Evolutionary conservation across 2,329 filamentous ascomycete genomes (phyloP).

Genomic region (Pyricularia sp.): DNA sequence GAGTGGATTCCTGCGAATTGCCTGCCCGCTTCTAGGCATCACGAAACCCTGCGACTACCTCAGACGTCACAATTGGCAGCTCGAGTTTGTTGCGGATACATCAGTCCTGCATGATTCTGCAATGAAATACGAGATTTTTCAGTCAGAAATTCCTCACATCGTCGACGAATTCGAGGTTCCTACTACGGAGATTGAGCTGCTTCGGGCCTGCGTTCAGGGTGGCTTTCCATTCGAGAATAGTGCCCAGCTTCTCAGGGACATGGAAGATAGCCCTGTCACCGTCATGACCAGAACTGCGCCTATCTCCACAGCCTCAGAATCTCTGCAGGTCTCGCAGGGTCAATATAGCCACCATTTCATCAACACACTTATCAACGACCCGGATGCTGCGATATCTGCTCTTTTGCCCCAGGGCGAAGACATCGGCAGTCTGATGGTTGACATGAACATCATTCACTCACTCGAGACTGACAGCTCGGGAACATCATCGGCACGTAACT

Average conservation of each 20-base stretch:
- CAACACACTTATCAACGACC: background rate
- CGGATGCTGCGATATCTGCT: background rate
- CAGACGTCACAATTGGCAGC: background rate
- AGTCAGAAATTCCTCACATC: background rate
- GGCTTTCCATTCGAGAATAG: constrained; percentile 4
- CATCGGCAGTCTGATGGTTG: background rate
- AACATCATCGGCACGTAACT: background rate
- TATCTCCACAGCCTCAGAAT: background rate
- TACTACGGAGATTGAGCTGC: constrained; percentile 1
- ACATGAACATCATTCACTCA: background rate
- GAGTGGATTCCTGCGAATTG: background rate
- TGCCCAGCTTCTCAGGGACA: background rate
- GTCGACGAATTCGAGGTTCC: background rate
- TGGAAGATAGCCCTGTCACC: constrained; percentile 2
- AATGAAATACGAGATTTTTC: background rate
- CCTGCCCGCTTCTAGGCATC: constrained; percentile 1
- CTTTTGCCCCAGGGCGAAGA: background rate
- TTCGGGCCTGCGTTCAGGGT: constrained; percentile 2
- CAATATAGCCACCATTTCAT: background rate
- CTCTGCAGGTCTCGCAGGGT: background rate
- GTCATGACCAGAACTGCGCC: constrained; percentile 1
- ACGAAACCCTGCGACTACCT: constrained; percentile 4
- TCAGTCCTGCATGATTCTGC: too few relatives aligned
- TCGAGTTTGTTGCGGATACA: background rate
- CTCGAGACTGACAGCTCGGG: background rate